These are phyloP conservation scores for Fistulinella cinereoalba DNA, from an alignment of 1,284 basidiomycete genomes.

Conservation along the genomic window DNA sequence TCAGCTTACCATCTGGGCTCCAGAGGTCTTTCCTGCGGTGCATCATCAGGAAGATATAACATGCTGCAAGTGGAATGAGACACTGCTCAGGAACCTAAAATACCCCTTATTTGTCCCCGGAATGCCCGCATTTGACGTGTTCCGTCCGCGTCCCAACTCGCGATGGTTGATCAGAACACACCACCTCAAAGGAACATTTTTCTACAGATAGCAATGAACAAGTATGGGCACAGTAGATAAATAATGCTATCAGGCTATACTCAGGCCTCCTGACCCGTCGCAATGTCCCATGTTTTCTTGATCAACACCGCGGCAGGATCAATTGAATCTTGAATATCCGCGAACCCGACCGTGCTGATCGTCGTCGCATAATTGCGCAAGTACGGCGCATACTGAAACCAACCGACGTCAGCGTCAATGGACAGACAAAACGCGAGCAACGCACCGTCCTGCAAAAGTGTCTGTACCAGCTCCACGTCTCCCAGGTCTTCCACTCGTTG, in stretches of 20 bases:
- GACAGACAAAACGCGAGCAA: neutral
- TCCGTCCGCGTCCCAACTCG: too few species aligned
- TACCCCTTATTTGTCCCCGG: too few species aligned
- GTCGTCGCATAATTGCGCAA: constrained; percentile 67
- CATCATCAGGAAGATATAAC: too few species aligned
- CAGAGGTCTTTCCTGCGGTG: too few species aligned
- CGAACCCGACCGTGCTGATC: constrained; percentile 61
- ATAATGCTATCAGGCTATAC: neutral
- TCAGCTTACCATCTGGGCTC: too few species aligned
- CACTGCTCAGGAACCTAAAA: too few species aligned
- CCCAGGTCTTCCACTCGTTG: constrained; percentile 76
- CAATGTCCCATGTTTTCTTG: constrained; percentile 66
- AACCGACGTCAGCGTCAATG: neutral
- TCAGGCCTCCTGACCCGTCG: constrained; percentile 53
- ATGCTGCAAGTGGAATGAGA: too few species aligned
- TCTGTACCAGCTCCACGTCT: constrained; percentile 84
- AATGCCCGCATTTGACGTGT: too few species aligned
- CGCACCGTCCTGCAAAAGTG: constrained; percentile 79
- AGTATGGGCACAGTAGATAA: neutral
- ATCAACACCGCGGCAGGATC: constrained; percentile 59
- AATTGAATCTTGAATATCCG: constrained; percentile 51
- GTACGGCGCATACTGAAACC: constrained; percentile 71
- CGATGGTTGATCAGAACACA: too few species aligned
- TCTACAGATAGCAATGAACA: too few species aligned
- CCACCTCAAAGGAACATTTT: too few species aligned